Evolutionary conservation across 441 rosid genomes (phyloP).

Genomic region (Pelargonium australe): DNA sequence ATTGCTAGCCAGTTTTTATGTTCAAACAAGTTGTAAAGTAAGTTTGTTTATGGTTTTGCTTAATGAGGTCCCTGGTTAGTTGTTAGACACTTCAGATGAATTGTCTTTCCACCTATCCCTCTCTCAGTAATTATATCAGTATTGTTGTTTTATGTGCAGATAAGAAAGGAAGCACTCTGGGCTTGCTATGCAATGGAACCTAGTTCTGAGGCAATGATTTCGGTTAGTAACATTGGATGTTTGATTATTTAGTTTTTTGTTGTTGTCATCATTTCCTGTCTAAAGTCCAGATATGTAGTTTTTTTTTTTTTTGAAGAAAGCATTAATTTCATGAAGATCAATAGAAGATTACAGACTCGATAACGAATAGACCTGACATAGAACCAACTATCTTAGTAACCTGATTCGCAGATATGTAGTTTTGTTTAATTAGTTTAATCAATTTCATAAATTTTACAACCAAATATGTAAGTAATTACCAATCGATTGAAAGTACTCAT

Average conservation of each 20-base stretch:
- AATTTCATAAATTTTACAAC: neutral
- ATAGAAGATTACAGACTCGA: too few species aligned
- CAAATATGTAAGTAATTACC: neutral
- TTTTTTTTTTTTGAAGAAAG: too few species aligned
- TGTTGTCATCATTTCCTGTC: neutral
- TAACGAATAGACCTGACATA: too few species aligned
- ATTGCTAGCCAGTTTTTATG: neutral
- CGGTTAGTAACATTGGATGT: conserved; percentile 38
- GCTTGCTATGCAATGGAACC: conserved; percentile 92
- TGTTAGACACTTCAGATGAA: neutral
- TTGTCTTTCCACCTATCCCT: neutral
- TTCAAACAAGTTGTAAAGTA: neutral
- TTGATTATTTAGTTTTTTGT: neutral
- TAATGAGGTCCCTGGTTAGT: neutral
- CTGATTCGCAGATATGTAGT: neutral
- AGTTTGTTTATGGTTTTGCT: neutral
- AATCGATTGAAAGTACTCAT: neutral
- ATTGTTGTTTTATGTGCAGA: conserved; percentile 36
- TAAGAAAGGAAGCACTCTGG: conserved; percentile 91
- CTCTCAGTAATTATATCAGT: neutral
- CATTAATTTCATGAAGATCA: too few species aligned
- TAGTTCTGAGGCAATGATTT: conserved; percentile 66
- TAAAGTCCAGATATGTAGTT: neutral
- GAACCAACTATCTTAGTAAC: too few species aligned
- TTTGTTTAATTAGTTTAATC: neutral